Evolutionary conservation across 2,329 filamentous ascomycete species (phyloP), one percentile per base, ranked within the genome.

Genomic region (Aspergillus sergii): DNA sequence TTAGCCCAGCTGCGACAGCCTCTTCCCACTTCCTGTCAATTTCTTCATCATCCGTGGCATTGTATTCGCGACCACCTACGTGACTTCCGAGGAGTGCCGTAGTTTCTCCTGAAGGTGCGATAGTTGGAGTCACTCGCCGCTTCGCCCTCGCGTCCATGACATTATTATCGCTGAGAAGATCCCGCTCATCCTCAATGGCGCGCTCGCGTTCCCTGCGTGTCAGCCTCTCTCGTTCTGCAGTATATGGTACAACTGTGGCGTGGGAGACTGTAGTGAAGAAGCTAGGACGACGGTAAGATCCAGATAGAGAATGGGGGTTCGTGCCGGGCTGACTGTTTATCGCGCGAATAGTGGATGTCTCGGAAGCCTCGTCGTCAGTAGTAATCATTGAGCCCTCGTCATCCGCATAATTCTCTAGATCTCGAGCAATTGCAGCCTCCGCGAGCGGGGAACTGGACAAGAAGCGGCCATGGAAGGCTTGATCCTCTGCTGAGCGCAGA

Each of bases 1-100:
- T 94, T 73, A 88, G 86, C 12, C 93, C 93, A 0, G 90, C 86
- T 0, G 88, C 85, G 12, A 97, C 91, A 0, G 94, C 94, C 65
- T 93, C 91, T 66, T 94, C 90, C 93, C 93, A 96, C 73, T 92
- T 90, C 71, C 88, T 85, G 69, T 90, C 87, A 57, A 94, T 82
- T 58, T 85, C 82, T 53, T 88, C 86, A 5, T 83, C 80, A 6
- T 79, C 82, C 61, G 81, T 81, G 45, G 80, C 80, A 26, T 82
- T 80, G 12, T 81, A 80, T 67, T 84, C 82, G 21, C 79, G 79
- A 59, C 58, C 30, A 48, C 73, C 78, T 67, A 84, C 82, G 19
- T 78, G 79, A 59, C 59, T 19, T 39, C 74, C 79, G 19, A 87
- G 75, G 45, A 86, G 75, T 61, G 83, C 74, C 41, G 85, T 84